Evolutionary conservation across 495 filamentous ascomycete species (phyloP).

Genomic region (Aspergillus ellipticus): DNA sequence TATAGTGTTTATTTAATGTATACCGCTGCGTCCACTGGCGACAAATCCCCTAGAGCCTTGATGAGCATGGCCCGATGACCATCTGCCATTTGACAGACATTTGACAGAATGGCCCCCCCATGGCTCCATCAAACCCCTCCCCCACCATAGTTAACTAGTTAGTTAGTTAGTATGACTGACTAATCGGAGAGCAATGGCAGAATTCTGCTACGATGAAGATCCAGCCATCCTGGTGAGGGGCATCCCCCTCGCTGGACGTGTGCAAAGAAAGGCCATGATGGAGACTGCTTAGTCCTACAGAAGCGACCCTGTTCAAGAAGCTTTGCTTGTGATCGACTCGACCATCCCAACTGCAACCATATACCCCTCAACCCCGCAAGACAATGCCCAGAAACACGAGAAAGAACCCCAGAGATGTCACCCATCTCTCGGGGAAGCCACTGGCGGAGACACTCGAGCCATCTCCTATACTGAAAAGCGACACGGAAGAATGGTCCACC

Average conservation of each 20-base stretch:
- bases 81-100: not conserved
- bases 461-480: conserved; percentile 13
- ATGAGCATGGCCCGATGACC: no score
- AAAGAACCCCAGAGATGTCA: conserved; percentile 18
- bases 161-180: no score
- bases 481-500: conserved; percentile 28
- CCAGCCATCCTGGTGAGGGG: not conserved
- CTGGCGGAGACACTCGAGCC: conserved; percentile 27
- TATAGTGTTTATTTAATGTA: no score
- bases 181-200: not conserved
- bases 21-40: no score
- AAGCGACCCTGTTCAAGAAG: no score
- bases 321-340: not conserved
- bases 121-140: no score
- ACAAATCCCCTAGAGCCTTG: no score
- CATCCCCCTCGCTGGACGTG: not conserved
- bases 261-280: not conserved
- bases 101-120: no score
- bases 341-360: not conserved
- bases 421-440: conserved; percentile 28
- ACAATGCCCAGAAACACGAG: conserved; percentile 2
- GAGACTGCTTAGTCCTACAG: not conserved
- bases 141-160: no score
- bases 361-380: not conserved
- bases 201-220: not conserved